Evolutionary conservation across 306 rosid species (phyloP), one percentile per base, ranked within the genome.

Genomic region (Cucurbita argyrosperma): DNA sequence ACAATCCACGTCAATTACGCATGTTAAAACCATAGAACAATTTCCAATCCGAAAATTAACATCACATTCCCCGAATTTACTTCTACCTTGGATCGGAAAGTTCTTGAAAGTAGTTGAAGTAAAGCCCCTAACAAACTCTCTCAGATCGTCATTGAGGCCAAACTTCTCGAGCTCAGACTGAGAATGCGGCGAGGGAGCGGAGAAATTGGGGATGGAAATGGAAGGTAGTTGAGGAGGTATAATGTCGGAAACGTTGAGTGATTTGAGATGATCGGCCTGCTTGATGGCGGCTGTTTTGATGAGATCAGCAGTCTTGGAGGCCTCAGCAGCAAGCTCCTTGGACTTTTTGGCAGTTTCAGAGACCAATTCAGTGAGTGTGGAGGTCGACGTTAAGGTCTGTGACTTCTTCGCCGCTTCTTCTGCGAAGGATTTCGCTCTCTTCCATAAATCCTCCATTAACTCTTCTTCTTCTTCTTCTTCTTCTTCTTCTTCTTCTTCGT

Each of bases 361-460:
- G 78, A 95, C 96, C 65, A 95, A 85, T 81, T 91, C 99, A 80
- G 97, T 81, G 88, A 95, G 73, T 57, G 79, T 79, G 35, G 87
- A 80, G 77, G 99, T 82, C 18, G 74, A 79, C 4, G 86, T 82
- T 1, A 94, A 70, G 42, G 80, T 59, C 46, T 91, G 97, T 4
- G 97, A 89, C 55, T 80, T 88, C 89, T 91, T 91, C 4, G 96
- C 97, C 0, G 99, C 91, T 82, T 95, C 99, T 80, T 95, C 97
- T 0, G 99, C 99, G 81, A 95, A 88, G 13, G 77, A 76, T 80
- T 85, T 91, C 4, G 99, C 99, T 80, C 90, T 87, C 78, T 87
- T 89, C 97, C 99, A 95, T 0, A 91, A 64, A 74, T 89, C 90
- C 72, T 95, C 99, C 99, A 95, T 95, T 84, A 78, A 76, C 65